Evolutionary conservation across 140 eudicot species (phyloP).

Genomic region (Ambrosia hybrid): DNA sequence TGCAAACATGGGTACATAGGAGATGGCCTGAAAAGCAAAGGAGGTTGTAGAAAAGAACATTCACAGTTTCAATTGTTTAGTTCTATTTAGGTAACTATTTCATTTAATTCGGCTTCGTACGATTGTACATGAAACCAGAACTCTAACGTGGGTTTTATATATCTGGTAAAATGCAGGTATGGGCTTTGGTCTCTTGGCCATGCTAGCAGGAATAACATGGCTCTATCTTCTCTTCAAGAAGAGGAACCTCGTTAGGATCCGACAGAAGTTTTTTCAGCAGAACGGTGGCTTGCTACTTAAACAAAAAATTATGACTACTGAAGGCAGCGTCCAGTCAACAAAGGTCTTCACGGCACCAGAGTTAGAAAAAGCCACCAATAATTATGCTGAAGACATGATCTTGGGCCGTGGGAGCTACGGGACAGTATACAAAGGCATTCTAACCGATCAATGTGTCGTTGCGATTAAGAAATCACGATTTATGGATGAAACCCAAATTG

Average conservation of each 20-base stretch:
- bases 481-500: conserved; percentile 42
- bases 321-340: conserved; percentile 32
- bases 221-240: conserved; percentile 36
- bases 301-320: conserved; percentile 26
- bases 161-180: conserved; percentile 28
- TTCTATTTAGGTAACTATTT: conserved; percentile 38
- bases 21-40: conserved; percentile 46
- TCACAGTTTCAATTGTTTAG: conserved; percentile 37
- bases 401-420: no score
- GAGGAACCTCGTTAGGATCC: conserved; percentile 33
- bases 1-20: conserved; percentile 48
- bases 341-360: conserved; percentile 44
- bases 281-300: conserved; percentile 52
- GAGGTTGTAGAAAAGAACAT: conserved; percentile 35
- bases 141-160: no score
- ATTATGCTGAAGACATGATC: no score
- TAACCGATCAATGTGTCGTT: no score
- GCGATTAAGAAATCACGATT: conserved; percentile 43
- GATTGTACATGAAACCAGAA: no score
- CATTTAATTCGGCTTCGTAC: background rate
- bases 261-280: conserved; percentile 44
- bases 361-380: conserved; percentile 44
- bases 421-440: no score
- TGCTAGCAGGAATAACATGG: conserved; percentile 32
- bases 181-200: conserved; percentile 33